Evolutionary conservation across 2,329 filamentous ascomycete genomes (phyloP).

Genomic region (Blumeria hordei): DNA sequence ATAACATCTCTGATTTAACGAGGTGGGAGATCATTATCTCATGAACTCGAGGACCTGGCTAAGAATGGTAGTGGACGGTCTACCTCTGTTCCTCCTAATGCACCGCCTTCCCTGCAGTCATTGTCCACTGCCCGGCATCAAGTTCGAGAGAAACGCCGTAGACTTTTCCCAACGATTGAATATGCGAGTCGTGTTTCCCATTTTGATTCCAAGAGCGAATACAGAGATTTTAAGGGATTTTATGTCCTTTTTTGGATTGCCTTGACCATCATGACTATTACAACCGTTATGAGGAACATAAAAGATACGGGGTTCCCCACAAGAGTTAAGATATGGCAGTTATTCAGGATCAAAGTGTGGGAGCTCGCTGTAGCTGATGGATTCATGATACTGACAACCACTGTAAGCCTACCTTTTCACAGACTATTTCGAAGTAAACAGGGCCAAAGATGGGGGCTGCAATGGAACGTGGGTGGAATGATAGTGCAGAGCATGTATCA

Average conservation of each 20-base stretch:
- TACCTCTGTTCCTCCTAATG: slow-evolving; percentile 68
- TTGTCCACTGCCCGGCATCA: slow-evolving; percentile 51
- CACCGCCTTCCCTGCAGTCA: slow-evolving; percentile 73
- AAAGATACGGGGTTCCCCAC: slow-evolving; percentile 82
- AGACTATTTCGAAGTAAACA: slow-evolving; percentile 31
- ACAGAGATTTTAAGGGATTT: slow-evolving; percentile 88
- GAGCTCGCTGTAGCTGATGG: slow-evolving; percentile 66
- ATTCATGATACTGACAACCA: slow-evolving; percentile 60
- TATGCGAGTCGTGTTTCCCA: slow-evolving; percentile 81
- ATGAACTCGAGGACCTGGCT: not conserved
- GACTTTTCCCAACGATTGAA: slow-evolving; percentile 81
- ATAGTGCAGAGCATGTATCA: slow-evolving; percentile 67
- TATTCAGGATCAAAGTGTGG: slow-evolving; percentile 75
- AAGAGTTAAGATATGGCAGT: slow-evolving; percentile 62
- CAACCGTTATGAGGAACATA: slow-evolving; percentile 74
- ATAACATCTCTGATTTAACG: no score
- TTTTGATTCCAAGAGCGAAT: slow-evolving; percentile 79
- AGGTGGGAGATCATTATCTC: no score
- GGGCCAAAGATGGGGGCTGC: slow-evolving; percentile 27
- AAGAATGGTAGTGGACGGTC: slow-evolving; percentile 40
- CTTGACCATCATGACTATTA: slow-evolving; percentile 88
- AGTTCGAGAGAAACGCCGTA: slow-evolving; percentile 53
- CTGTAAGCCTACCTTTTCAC: slow-evolving; percentile 50
- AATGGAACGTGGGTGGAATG: slow-evolving; percentile 60
- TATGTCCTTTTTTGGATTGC: slow-evolving; percentile 98